A percentile compares a stretch with the other conserved stretches of the same genome.
Evolutionary conservation across 345 rosid genomes (phyloP).

Genomic region (Syzygium aromaticum): DNA sequence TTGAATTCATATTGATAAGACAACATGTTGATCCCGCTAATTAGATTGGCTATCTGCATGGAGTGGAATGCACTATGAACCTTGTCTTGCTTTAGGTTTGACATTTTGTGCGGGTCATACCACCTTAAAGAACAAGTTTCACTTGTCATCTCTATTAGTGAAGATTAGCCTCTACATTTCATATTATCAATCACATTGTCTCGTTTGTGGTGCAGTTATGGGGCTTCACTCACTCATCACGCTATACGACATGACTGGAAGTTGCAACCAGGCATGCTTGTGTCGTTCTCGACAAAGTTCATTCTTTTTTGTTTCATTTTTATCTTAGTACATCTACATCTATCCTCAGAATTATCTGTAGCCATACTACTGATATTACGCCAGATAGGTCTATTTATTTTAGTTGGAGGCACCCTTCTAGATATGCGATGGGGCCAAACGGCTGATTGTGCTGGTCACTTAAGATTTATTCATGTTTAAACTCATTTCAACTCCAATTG

Average conservation of each 20-base stretch:
- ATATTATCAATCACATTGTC: background rate
- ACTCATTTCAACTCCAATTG: background rate
- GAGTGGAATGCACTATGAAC: background rate
- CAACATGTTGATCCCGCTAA: too few species aligned
- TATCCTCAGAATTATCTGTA: background rate
- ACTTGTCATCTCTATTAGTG: background rate
- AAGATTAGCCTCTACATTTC: background rate
- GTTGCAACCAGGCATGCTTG: background rate
- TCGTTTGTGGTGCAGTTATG: constrained; percentile 55
- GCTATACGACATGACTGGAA: constrained; percentile 14
- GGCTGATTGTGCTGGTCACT: background rate
- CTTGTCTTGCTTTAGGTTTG: background rate
- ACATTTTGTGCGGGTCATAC: background rate
- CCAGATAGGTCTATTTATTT: background rate
- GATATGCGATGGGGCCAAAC: background rate
- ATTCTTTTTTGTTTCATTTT: background rate
- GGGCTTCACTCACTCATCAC: constrained; percentile 68
- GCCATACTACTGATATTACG: background rate
- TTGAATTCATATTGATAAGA: background rate
- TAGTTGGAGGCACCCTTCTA: background rate
- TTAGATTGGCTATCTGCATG: background rate
- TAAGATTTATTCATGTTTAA: background rate
- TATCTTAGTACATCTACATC: background rate
- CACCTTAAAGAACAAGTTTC: background rate
- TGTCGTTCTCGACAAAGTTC: background rate